Evolutionary conservation across 495 filamentous ascomycete species (phyloP).

Genomic region (Lasiosphaeria miniovina): DNA sequence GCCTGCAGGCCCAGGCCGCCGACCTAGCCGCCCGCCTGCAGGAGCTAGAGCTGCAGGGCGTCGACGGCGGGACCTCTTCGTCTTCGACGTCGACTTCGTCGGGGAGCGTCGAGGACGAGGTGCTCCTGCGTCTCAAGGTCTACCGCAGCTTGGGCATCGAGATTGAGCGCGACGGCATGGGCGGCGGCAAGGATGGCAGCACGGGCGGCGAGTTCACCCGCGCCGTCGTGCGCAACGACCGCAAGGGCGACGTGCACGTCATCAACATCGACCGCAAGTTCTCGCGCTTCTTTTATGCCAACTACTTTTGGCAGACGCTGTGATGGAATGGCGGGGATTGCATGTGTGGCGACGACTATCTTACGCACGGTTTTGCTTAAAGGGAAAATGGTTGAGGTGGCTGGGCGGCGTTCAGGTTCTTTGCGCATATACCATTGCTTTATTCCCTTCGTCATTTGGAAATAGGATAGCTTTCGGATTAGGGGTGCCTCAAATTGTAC

Average conservation of each 20-base stretch:
- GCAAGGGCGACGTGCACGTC: slow-evolving; percentile 89
- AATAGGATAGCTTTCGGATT: too few species aligned
- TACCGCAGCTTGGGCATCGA: slow-evolving; percentile 90
- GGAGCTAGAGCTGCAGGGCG: slow-evolving; percentile 78
- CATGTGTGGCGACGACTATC: too few species aligned
- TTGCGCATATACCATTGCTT: background rate
- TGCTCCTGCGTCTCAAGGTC: slow-evolving; percentile 76
- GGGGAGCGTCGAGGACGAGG: slow-evolving; percentile 47
- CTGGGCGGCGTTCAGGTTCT: background rate
- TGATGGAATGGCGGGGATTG: slow-evolving; percentile 1
- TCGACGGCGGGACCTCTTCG: slow-evolving; percentile 53
- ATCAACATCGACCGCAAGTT: slow-evolving; percentile 93
- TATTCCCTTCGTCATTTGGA: background rate
- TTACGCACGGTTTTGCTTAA: too few species aligned
- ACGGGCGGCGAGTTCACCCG: slow-evolving; percentile 75
- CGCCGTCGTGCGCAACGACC: slow-evolving; percentile 80
- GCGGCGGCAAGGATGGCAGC: slow-evolving; percentile 65
- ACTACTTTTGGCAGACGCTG: slow-evolving; percentile 92
- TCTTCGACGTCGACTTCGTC: slow-evolving; percentile 18
- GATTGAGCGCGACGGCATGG: slow-evolving; percentile 69
- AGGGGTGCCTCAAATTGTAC: too few species aligned
- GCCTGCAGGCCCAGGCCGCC: slow-evolving; percentile 76
- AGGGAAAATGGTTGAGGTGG: too few species aligned
- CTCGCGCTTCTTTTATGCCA: slow-evolving; percentile 86
- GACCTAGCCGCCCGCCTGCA: slow-evolving; percentile 71